Evolutionary conservation across 2,329 filamentous ascomycete species (phyloP).

Genomic region (Paecilomyces variotii): DNA sequence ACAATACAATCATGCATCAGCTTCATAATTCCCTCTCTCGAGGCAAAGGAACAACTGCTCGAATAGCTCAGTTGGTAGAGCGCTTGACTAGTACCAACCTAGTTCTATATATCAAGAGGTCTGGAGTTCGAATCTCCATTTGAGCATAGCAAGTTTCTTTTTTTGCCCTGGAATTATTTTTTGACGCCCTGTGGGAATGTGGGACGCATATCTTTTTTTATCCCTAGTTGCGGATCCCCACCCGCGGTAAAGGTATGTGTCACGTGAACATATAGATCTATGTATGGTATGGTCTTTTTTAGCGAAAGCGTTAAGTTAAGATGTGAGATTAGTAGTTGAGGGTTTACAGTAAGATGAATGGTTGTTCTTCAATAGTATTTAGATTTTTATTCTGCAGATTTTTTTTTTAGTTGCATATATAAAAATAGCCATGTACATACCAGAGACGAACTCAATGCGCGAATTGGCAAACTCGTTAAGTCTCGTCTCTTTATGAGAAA

Average conservation of each 20-base stretch:
- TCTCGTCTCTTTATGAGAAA: too few species aligned
- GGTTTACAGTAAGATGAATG: too few species aligned
- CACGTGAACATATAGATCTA: background rate
- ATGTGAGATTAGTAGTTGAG: too few species aligned
- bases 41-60: background rate
- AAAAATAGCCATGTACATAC: too few species aligned
- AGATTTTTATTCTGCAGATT: too few species aligned
- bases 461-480: too few species aligned
- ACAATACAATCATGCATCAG: background rate
- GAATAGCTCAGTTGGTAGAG: constrained; percentile 4
- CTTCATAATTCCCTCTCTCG: background rate
- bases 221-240: background rate
- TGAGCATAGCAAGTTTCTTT: background rate
- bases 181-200: background rate
- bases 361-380: too few species aligned
- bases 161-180: background rate
- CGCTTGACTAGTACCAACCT: constrained; percentile 1
- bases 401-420: too few species aligned
- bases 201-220: background rate
- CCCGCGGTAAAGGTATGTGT: background rate
- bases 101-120: constrained; percentile 1
- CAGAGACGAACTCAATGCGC: too few species aligned
- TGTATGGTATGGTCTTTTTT: too few species aligned
- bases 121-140: constrained; percentile 3
- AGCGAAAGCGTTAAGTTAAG: too few species aligned